phyloP scores from a whole-genome alignment of 2,329 filamentous ascomycete genomes.

The Zelopaecilomyces penicillatus region DNA sequence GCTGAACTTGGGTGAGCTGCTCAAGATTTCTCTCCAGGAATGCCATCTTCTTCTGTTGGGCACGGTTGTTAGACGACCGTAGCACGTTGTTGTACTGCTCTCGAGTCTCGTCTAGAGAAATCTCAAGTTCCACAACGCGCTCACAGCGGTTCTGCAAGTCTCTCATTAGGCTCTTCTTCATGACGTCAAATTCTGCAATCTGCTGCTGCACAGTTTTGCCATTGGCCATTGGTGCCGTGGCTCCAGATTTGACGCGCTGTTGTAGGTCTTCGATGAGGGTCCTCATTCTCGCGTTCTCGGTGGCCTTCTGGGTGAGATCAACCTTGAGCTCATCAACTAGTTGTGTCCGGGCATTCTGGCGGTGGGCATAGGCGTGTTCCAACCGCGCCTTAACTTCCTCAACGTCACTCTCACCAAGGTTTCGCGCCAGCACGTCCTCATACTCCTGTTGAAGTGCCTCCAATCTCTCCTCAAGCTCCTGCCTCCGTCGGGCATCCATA shows the following conservation, averaged over 20 bases:
- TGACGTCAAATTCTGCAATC: conserved; percentile 96
- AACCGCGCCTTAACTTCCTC: conserved; percentile 77
- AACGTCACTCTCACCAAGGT: conserved; percentile 68
- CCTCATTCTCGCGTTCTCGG: conserved; percentile 77
- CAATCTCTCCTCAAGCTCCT: conserved; percentile 70
- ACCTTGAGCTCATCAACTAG: conserved; percentile 68
- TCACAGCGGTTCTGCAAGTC: conserved; percentile 98
- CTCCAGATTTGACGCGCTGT: conserved; percentile 58
- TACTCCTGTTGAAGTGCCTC: conserved; percentile 72
- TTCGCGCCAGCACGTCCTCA: conserved; percentile 70
- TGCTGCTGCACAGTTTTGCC: conserved; percentile 95
- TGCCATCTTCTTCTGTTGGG: conserved; percentile 99
- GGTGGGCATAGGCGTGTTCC: conserved; percentile 66
- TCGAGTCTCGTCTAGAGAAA: conserved; percentile 90
- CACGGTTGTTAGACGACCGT: conserved; percentile 91
- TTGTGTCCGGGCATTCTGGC: conserved; percentile 64
- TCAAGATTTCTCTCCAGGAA: conserved; percentile 97
- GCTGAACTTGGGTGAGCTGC: conserved; percentile 93
- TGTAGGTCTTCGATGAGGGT: conserved; percentile 74
- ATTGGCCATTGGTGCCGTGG: conserved; percentile 54
- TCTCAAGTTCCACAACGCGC: conserved; percentile 95
- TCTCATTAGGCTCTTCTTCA: conserved; percentile 99
- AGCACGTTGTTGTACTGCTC: conserved; percentile 99
- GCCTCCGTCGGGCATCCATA: conserved; percentile 57
- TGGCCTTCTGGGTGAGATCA: conserved; percentile 66